Base-by-base conservation (phyloP, 805 yeast genomes). In the Nakazawaea wickerhamii region DNA sequence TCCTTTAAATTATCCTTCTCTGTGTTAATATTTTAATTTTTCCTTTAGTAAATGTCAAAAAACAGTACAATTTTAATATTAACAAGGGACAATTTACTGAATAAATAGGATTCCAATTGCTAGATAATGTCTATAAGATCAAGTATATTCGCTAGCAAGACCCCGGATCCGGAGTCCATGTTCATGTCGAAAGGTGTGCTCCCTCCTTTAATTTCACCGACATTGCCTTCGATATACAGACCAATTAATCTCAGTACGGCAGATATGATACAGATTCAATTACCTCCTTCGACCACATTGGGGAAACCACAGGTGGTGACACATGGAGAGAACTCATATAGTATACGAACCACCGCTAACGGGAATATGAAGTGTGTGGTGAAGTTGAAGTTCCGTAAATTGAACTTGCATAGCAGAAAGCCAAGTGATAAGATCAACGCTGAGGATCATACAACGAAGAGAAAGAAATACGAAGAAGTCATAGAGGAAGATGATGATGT, bases 141-240 rank as follows among this genome's bases (percentile, higher is more conserved):
- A 3, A 44, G 47, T 32, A 44, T 40, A 11, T 39, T 44, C 19
- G n/a, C 37, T 5, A 34, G 21, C 27, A 26, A 28, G 14, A 7
- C 38, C 4, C 22, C 26, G 9, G 42, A 23, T 26, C 30, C 35
- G 10, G 41, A 38, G 23, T 20, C 28, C 19, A 39, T 19, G 5
- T 38, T 31, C 17, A 15, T 33, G 15, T 18, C 11, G 14, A 38
- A 38, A 19, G 43, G 43, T 3, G 25, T 38, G 13, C 25, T 43
- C 5, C 46, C 46, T 9, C 46, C 38, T 3, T 25, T 40, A 21
- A 11, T 40, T 4, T 44, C 44, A 13, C 47, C 44, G 3, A 40
- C 44, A 13, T 31, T 44, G n/a, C 44, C 47, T 19, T 31, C 41
- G 4, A 20, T 20, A 8, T 40, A 27, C 34, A 19, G 14, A 11